Evolutionary conservation across 2,329 filamentous ascomycete genomes (phyloP).

Genomic region (Phaeosphaeriaceae sp.): DNA sequence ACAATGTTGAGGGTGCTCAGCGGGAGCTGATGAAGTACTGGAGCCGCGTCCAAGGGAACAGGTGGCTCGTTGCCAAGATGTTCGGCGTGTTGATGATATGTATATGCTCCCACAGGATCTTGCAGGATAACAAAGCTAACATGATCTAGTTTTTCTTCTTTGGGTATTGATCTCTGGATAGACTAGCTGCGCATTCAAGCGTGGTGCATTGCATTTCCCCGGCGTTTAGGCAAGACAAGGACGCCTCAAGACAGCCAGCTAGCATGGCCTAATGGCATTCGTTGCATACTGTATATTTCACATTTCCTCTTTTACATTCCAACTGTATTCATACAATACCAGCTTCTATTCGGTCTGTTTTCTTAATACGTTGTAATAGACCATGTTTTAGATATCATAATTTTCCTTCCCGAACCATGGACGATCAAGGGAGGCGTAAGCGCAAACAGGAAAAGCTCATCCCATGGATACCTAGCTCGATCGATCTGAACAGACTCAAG

Average conservation of each 20-base stretch:
- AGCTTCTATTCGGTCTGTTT: not conserved
- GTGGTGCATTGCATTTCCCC: slow-evolving; percentile 17
- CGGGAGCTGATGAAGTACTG: slow-evolving; percentile 96
- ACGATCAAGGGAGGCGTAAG: no score
- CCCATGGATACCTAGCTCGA: not conserved
- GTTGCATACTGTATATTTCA: not conserved
- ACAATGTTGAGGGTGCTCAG: slow-evolving; percentile 97
- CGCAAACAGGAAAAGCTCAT: no score
- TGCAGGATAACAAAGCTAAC: slow-evolving; percentile 24
- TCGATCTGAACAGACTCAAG: slow-evolving; percentile 13
- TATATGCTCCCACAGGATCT: slow-evolving; percentile 36
- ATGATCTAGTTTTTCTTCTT: slow-evolving; percentile 54
- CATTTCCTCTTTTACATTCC: not conserved
- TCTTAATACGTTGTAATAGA: slow-evolving; percentile 18
- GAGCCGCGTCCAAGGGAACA: slow-evolving; percentile 89
- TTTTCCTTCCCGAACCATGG: not conserved
- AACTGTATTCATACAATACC: slow-evolving; percentile 13
- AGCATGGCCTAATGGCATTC: slow-evolving; percentile 12
- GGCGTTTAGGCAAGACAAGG: slow-evolving; percentile 31
- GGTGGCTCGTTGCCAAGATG: slow-evolving; percentile 89
- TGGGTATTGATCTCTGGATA: slow-evolving; percentile 72
- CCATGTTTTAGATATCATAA: not conserved
- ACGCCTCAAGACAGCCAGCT: slow-evolving; percentile 12
- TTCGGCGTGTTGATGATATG: slow-evolving; percentile 94
- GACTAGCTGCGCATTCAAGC: slow-evolving; percentile 9